Evolutionary conservation across 2,329 filamentous ascomycete genomes (phyloP), one percentile per base, ranked within the genome.

Genomic region (Penicillium concentricum): DNA sequence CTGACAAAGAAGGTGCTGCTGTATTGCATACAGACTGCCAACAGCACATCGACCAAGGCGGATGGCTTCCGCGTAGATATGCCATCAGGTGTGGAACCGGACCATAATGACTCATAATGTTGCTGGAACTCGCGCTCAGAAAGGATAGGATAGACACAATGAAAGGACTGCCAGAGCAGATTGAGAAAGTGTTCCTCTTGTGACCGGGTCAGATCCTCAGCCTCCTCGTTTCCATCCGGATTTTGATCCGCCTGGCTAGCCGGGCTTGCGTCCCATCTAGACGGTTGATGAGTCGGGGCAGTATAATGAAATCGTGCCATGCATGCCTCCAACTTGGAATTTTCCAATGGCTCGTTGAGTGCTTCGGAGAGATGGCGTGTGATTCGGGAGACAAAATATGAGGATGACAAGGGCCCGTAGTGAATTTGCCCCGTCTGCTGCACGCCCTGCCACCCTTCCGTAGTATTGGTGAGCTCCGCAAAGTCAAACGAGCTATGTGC

Each of bases 101-200:
- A 34, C 44, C 44, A 46, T 46, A 46, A 16, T n/a, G 44, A 46
- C 7, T 46, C 28, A 34, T 46, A 46, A 22, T 46, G 2, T 22
- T 34, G 13, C 44, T n/a, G 44, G 22, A 46, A 46, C 13, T 46
- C 44, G 28, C 28, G 44, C 22, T 46, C 44, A 1, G 32, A 30
- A 3, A 46, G 28, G 8, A 26, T 12, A 2, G 76, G 76, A 38
- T 4, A 75, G 54, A 75, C 62, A 13, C 68, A 71, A 52, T 82
- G 76, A 56, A 77, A 79, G 0, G 75, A 72, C 51, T 79, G 72
- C 80, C 80, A 82, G 58, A 78, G 81, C 0, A 81, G 62, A 32
- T 73, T 71, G 6, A 82, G 64, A 26, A 81, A 77, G 46, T 75
- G 76, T 54, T 81, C 77, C 65, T 82, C 79, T 61, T 82, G 75